Evolutionary conservation across 495 filamentous ascomycete genomes (phyloP).

Genomic region (Trichoderma asperelloides): DNA sequence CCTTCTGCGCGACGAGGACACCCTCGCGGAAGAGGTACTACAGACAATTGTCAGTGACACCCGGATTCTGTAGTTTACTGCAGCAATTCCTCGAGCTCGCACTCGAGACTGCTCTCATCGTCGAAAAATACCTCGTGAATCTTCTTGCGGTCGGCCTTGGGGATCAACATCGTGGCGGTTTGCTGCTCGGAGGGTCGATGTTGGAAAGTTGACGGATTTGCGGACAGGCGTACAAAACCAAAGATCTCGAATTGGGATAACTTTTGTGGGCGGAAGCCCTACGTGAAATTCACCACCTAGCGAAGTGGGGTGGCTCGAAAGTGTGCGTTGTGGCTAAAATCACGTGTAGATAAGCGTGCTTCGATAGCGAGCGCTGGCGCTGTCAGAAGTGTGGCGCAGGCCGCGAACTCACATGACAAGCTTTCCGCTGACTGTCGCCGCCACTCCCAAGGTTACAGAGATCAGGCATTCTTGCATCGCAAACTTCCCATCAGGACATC

Average conservation of each 20-base stretch:
- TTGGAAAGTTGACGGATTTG: conserved; percentile 21
- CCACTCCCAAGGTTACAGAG: neutral
- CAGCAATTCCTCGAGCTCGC: conserved; percentile 3
- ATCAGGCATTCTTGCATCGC: neutral
- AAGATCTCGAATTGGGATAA: conserved; percentile 13
- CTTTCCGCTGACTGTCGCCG: neutral
- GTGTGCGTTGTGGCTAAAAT: conserved; percentile 15
- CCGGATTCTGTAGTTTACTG: neutral
- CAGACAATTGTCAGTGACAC: conserved; percentile 26
- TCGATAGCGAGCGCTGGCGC: neutral
- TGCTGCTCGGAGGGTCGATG: conserved; percentile 35
- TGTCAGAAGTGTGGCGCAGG: neutral
- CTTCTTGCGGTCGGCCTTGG: conserved; percentile 99
- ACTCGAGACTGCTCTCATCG: neutral
- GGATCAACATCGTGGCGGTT: conserved; percentile 80
- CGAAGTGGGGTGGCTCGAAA: conserved; percentile 11
- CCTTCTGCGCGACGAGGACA: conserved; percentile 97
- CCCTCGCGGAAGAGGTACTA: conserved; percentile 99
- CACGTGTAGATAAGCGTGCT: conserved; percentile 9
- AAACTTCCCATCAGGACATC: neutral
- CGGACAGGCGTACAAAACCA: neutral
- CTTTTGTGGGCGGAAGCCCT: conserved; percentile 14
- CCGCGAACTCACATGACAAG: neutral
- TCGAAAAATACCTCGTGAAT: conserved; percentile 64
- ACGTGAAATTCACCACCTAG: conserved; percentile 11